Evolutionary conservation across 2,329 filamentous ascomycete genomes (phyloP).

Genomic region (Pseudohalonectria lignicola): DNA sequence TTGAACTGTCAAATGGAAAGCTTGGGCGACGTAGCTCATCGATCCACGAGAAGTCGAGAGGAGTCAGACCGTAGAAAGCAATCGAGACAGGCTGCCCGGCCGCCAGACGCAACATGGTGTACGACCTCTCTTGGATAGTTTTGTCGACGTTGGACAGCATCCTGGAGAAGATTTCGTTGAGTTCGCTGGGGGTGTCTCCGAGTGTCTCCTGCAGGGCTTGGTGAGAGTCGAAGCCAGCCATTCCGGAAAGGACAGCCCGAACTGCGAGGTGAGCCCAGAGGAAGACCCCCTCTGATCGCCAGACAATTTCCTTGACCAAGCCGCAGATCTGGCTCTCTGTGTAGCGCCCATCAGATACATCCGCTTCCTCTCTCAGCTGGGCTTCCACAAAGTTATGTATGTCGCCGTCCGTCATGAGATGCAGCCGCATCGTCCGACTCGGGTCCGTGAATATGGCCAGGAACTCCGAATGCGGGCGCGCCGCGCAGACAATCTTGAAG

Average conservation of each 20-base stretch:
- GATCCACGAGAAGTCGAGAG: background rate
- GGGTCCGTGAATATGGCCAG: background rate
- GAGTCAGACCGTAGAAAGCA: too few species aligned
- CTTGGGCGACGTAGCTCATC: background rate
- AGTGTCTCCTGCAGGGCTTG: background rate
- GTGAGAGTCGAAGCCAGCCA: background rate
- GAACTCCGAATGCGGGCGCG: background rate
- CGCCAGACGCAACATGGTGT: background rate
- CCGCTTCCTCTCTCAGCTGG: background rate
- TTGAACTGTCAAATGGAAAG: background rate
- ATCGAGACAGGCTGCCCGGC: too few species aligned
- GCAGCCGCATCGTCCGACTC: background rate
- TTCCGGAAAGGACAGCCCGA: background rate
- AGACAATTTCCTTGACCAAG: background rate
- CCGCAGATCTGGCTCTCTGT: background rate
- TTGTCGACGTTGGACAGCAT: background rate
- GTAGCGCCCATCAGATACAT: background rate
- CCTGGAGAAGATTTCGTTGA: background rate
- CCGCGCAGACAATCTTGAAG: background rate
- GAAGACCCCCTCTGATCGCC: background rate
- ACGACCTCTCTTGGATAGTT: background rate
- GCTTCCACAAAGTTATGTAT: background rate
- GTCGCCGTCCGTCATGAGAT: background rate
- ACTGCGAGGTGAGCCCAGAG: background rate
- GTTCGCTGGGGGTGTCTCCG: background rate